Conservation (phyloP, 345 rosid species). For the Eucalyptus urophylla region DNA sequence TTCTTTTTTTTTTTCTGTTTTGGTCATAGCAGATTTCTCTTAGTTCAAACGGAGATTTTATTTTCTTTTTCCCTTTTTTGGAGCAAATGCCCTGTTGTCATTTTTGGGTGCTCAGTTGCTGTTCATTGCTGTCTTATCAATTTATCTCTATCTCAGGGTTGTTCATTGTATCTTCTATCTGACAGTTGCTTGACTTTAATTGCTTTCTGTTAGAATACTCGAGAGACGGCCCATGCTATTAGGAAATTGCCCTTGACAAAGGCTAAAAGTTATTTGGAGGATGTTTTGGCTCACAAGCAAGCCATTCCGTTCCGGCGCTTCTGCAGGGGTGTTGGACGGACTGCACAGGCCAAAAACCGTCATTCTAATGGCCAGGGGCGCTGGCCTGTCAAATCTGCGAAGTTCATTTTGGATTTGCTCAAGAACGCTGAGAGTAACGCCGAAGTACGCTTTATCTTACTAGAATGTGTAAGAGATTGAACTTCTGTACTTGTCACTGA, state of each 20-base stretch:
- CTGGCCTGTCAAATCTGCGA: slow-evolving; percentile 48
- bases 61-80: not conserved
- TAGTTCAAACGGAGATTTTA: not conserved
- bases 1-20: no score
- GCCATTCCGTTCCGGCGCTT: slow-evolving; percentile 74
- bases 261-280: slow-evolving; percentile 72
- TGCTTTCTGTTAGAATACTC: slow-evolving; percentile 62
- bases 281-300: slow-evolving; percentile 68
- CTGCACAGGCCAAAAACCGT: slow-evolving; percentile 73
- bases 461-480: not conserved
- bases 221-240: slow-evolving; percentile 59
- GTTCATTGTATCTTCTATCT: slow-evolving; percentile 6
- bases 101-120: not conserved
- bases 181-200: slow-evolving; percentile 2
- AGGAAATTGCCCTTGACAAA: slow-evolving; percentile 51
- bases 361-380: slow-evolving; percentile 83
- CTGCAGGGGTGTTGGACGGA: slow-evolving; percentile 72
- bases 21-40: not conserved
- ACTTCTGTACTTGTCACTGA: not conserved
- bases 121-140: not conserved
- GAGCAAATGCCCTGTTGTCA: not conserved
- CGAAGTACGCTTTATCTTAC: slow-evolving; percentile 22
- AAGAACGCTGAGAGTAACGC: slow-evolving; percentile 73
- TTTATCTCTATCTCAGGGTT: not conserved
- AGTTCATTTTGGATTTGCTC: slow-evolving; percentile 28